Conservation (phyloP, 2,329 filamentous ascomycete species). For the Penicillium decumbens region DNA sequence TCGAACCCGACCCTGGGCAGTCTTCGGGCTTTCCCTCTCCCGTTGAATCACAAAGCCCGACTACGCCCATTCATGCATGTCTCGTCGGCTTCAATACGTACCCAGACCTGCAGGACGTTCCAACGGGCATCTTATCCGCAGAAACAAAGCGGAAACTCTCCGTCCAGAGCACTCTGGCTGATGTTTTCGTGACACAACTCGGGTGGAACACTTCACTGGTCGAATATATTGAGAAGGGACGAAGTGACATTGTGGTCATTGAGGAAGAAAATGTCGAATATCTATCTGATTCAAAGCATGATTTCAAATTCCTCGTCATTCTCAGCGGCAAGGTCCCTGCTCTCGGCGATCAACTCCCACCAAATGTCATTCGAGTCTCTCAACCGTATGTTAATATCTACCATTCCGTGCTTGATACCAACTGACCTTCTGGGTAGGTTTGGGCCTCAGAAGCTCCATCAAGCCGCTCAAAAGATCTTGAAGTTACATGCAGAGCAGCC, state of each 20-base stretch:
- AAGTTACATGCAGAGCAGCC: not conserved
- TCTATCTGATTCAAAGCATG: not conserved
- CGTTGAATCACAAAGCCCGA: not conserved
- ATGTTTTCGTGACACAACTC: not conserved
- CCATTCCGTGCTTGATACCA: not conserved
- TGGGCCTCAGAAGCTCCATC: not conserved
- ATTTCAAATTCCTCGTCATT: not conserved
- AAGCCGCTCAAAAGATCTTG: not conserved
- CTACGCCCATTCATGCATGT: not conserved
- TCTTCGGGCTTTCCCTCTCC: not conserved
- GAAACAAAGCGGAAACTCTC: not conserved
- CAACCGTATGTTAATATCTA: not conserved
- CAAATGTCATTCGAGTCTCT: not conserved
- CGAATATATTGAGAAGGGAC: not conserved
- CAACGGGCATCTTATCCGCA: not conserved
- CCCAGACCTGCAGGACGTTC: not conserved
- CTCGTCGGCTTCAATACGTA: not conserved
- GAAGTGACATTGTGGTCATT: not conserved
- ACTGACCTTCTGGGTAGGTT: not conserved
- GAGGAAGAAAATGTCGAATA: not conserved
- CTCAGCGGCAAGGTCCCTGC: not conserved
- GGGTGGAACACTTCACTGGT: not conserved
- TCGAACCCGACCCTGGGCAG: not conserved
- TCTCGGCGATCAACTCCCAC: not conserved
- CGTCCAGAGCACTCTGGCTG: not conserved